phyloP scores from a whole-genome alignment of 2,329 filamentous ascomycete genomes.

The Hypoxylon sp. region DNA sequence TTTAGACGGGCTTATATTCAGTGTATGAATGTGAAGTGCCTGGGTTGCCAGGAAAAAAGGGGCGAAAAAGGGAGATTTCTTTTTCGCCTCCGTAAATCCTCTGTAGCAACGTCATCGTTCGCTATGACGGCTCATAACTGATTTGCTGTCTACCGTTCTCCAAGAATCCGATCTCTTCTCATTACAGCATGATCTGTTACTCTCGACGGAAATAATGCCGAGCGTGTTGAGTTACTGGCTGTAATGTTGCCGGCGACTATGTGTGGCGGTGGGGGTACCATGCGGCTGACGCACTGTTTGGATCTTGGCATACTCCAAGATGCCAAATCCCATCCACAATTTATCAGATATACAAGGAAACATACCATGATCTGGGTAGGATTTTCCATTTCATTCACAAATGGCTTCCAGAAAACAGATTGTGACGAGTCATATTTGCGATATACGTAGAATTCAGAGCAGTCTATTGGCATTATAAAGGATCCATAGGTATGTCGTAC shows the following conservation, averaged over 20 bases:
- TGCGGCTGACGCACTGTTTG: neutral
- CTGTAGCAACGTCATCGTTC: conserved; percentile 1
- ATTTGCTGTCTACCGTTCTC: neutral
- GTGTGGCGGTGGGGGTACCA: neutral
- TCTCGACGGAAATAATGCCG: neutral
- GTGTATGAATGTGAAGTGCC: neutral
- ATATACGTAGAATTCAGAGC: too few relatives aligned
- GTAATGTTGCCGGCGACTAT: neutral
- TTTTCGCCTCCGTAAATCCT: neutral
- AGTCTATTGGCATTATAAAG: too few relatives aligned
- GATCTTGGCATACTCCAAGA: neutral
- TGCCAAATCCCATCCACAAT: too few relatives aligned
- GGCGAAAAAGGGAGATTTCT: too few relatives aligned
- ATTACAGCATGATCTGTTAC: neutral
- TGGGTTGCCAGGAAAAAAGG: too few relatives aligned
- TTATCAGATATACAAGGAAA: too few relatives aligned
- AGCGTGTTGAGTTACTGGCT: neutral
- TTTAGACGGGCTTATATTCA: neutral
- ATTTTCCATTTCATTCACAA: too few relatives aligned
- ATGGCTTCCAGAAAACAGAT: too few relatives aligned
- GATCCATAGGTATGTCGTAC: too few relatives aligned
- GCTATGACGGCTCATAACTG: neutral
- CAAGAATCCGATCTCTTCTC: neutral
- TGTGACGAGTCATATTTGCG: too few relatives aligned
- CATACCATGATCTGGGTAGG: too few relatives aligned